Conservation (phyloP, 306 rosid species). For the Vicia faba region DNA sequence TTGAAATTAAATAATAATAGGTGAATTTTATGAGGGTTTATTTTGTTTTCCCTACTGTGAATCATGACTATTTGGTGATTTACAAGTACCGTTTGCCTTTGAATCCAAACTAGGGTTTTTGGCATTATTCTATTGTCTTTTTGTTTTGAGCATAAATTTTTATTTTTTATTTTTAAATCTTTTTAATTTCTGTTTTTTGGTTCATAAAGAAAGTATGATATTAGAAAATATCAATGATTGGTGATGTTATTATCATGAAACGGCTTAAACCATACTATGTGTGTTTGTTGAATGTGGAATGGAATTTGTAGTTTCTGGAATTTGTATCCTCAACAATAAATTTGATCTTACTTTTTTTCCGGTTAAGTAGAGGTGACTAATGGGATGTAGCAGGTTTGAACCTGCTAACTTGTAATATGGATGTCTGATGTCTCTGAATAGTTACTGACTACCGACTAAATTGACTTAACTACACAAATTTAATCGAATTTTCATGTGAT, state of each 20-base stretch:
- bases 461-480: no score
- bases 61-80: conserved; percentile 13
- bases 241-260: not conserved
- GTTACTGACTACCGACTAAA: no score
- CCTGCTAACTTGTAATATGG: no score
- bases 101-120: conserved; percentile 1
- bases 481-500: not conserved
- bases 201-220: not conserved
- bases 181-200: not conserved
- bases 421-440: no score
- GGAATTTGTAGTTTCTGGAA: not conserved
- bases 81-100: not conserved
- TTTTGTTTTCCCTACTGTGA: not conserved
- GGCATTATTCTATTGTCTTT: conserved; percentile 14
- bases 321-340: not conserved
- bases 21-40: not conserved
- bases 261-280: not conserved
- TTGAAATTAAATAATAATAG: not conserved
- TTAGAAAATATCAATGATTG: not conserved
- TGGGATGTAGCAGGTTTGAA: no score
- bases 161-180: no score
- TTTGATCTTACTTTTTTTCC: not conserved
- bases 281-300: no score
- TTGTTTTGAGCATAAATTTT: not conserved
- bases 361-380: no score